Conservation (phyloP, 2,329 filamentous ascomycete species). For the Penicillium sp. region DNA sequence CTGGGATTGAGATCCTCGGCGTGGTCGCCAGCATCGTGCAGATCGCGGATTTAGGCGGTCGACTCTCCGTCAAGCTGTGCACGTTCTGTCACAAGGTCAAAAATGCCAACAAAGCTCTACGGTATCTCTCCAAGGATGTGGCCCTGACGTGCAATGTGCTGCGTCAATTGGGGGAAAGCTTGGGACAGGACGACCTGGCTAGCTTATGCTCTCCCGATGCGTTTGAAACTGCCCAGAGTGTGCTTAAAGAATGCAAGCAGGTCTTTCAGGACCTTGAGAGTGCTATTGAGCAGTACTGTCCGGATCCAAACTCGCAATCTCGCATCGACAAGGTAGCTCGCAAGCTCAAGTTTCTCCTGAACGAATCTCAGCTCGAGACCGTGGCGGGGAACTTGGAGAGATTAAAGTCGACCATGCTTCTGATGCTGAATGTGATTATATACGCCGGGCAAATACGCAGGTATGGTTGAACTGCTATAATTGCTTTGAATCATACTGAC, state of each 20-base stretch:
- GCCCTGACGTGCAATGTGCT: conserved; percentile 33
- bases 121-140: conserved; percentile 33
- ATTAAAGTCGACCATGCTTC: conserved; percentile 32
- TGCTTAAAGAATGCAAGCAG: conserved; percentile 27
- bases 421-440: conserved; percentile 24
- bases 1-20: conserved; percentile 26
- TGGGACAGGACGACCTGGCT: conserved; percentile 28
- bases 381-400: conserved; percentile 33
- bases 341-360: neutral
- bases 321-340: neutral
- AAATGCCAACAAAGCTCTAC: conserved; percentile 23
- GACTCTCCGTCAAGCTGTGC: conserved; percentile 34
- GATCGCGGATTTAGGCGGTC: conserved; percentile 34
- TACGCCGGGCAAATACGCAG: conserved; percentile 30
- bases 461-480: neutral
- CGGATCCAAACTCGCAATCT: conserved; percentile 13
- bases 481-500: neutral
- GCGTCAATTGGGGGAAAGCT: conserved; percentile 27
- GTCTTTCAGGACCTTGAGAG: conserved; percentile 27
- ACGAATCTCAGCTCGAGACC: conserved; percentile 5
- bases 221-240: conserved; percentile 10
- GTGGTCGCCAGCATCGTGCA: conserved; percentile 34
- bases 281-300: conserved; percentile 25
- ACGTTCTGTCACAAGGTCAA: conserved; percentile 33
- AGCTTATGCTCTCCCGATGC: conserved; percentile 22